Conservation (phyloP, 1,284 basidiomycete species). For the Vanrija humicola region DNA sequence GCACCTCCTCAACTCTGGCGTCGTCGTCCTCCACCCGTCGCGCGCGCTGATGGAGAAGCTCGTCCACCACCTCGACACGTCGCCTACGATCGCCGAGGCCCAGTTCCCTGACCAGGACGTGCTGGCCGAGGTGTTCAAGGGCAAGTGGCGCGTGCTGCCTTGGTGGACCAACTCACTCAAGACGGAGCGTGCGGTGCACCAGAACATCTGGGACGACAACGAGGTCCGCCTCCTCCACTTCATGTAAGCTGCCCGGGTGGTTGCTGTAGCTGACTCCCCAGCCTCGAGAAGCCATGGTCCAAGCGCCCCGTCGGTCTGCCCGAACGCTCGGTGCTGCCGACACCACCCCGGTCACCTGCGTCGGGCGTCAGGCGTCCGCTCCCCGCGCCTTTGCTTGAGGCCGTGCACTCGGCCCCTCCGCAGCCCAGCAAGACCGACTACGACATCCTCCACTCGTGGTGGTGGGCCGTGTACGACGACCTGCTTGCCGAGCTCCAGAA, state of each 20-base stretch:
- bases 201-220: slow-evolving; percentile 48
- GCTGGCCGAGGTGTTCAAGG: slow-evolving; percentile 72
- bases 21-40: slow-evolving; percentile 75
- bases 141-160: slow-evolving; percentile 50
- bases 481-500: slow-evolving; percentile 36
- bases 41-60: slow-evolving; percentile 55
- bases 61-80: slow-evolving; percentile 61
- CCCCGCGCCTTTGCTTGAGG: slow-evolving; percentile 26
- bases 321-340: neutral
- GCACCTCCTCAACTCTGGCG: slow-evolving; percentile 78
- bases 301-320: slow-evolving; percentile 16
- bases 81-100: slow-evolving; percentile 65
- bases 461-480: slow-evolving; percentile 48
- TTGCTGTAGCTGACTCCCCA: slow-evolving; percentile 10
- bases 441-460: slow-evolving; percentile 45
- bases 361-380: slow-evolving; percentile 13
- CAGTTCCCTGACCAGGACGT: slow-evolving; percentile 91
- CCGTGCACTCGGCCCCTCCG: slow-evolving; percentile 22
- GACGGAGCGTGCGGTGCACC: slow-evolving; percentile 48
- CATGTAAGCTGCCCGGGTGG: slow-evolving; percentile 32
- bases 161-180: slow-evolving; percentile 54
- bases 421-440: slow-evolving; percentile 37
- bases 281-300: slow-evolving; percentile 48
- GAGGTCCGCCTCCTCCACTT: slow-evolving; percentile 49
- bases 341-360: slow-evolving; percentile 3